Percentiles rank a stretch among this genome's conserved stretches.
Conservation (phyloP, 768 basidiomycete species). For the Rhizopogon salebrosus region DNA sequence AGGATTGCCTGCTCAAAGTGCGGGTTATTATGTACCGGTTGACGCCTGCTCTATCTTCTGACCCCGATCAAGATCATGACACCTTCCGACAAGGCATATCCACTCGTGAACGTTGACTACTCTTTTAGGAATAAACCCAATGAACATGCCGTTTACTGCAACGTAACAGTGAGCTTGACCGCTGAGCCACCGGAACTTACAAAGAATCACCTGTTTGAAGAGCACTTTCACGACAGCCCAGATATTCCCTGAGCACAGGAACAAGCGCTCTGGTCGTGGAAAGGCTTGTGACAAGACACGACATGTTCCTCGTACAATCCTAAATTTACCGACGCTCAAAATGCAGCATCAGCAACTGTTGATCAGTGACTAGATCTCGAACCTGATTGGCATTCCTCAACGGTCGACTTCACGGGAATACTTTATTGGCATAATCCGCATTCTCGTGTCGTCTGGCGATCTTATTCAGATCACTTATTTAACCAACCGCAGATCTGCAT, state of each 20-base stretch:
- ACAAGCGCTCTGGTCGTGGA: background rate
- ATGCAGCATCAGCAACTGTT: background rate
- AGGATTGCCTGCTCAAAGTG: constrained; percentile 11
- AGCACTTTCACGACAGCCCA: too few relatives aligned
- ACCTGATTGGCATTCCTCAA: background rate
- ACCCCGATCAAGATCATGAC: constrained; percentile 5
- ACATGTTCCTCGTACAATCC: background rate
- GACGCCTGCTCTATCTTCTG: constrained; percentile 1
- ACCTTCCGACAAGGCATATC: background rate
- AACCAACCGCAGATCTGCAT: constrained; percentile 12
- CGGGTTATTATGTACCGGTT: constrained; percentile 26
- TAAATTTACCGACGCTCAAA: background rate
- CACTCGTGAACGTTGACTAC: background rate
- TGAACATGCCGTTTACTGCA: background rate
- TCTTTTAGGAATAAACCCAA: background rate
- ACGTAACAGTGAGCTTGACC: background rate
- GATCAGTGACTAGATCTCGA: background rate
- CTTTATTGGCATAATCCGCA: background rate
- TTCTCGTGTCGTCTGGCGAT: background rate
- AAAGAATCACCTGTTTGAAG: background rate
- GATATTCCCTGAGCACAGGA: background rate
- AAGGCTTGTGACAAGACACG: background rate
- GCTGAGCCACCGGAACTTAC: background rate
- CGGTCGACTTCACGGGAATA: background rate
- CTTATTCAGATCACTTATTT: constrained; percentile 7